phyloP scores from a whole-genome alignment of 2,329 filamentous ascomycete genomes.

The Diaporthe sp. region DNA sequence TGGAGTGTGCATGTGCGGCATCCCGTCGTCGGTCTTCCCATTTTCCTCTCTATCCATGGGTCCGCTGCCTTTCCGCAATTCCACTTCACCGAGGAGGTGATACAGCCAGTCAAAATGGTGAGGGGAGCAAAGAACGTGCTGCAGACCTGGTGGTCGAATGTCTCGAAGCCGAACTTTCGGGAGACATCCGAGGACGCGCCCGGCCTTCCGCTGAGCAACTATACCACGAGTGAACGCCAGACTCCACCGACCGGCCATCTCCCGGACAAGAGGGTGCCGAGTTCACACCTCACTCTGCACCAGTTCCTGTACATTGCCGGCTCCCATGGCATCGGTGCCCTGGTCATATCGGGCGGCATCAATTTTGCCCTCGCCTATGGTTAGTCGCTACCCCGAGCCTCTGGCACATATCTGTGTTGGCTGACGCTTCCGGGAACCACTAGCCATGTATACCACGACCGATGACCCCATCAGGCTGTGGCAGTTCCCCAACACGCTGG shows the following conservation, averaged over 20 bases:
- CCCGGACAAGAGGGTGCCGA: slow-evolving; percentile 49
- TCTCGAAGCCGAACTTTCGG: slow-evolving; percentile 30
- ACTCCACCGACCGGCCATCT: background rate
- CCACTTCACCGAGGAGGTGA: slow-evolving; percentile 19
- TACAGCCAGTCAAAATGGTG: slow-evolving; percentile 15
- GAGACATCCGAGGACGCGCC: slow-evolving; percentile 23
- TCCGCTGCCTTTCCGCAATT: background rate
- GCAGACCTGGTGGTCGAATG: slow-evolving; percentile 31
- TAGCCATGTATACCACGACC: slow-evolving; percentile 63
- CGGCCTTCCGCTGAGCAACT: slow-evolving; percentile 27
- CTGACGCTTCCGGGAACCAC: slow-evolving; percentile 42
- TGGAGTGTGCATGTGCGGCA: background rate
- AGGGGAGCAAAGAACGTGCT: slow-evolving; percentile 26
- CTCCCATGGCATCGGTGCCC: slow-evolving; percentile 61
- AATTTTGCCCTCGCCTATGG: slow-evolving; percentile 68
- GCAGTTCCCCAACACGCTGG: slow-evolving; percentile 64
- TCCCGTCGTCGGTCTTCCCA: slow-evolving; percentile 10
- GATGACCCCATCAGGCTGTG: slow-evolving; percentile 62
- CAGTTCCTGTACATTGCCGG: slow-evolving; percentile 65
- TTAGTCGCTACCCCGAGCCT: slow-evolving; percentile 45
- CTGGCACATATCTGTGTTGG: background rate
- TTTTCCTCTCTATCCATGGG: slow-evolving; percentile 13
- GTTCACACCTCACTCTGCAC: slow-evolving; percentile 54
- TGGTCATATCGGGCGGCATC: slow-evolving; percentile 62
- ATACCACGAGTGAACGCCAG: slow-evolving; percentile 15